Percentiles rank a stretch among this genome's conserved stretches.
phyloP scores from a whole-genome alignment of 1,284 basidiomycete genomes.

The Ceratobasidium sp. region DNA sequence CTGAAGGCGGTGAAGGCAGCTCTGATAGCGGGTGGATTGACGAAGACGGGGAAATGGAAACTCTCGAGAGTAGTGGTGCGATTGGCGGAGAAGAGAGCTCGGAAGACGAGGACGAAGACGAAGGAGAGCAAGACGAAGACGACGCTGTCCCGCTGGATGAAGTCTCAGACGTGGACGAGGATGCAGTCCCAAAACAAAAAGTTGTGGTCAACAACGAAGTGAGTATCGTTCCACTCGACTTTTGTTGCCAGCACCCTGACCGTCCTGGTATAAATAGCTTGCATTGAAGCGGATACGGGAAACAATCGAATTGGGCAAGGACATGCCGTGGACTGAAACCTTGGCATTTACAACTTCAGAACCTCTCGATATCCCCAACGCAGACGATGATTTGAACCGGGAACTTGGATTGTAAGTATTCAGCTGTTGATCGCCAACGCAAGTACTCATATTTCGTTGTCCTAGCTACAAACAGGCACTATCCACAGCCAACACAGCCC shows the following conservation, averaged over 20 bases:
- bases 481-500: slow-evolving; percentile 82
- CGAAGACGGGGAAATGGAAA: slow-evolving; percentile 47
- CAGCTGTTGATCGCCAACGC: not conserved
- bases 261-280: slow-evolving; percentile 62
- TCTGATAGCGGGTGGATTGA: slow-evolving; percentile 47
- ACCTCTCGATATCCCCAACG: slow-evolving; percentile 77
- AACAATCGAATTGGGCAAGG: slow-evolving; percentile 80
- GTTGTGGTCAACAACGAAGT: slow-evolving; percentile 86
- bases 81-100: slow-evolving; percentile 41
- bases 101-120: slow-evolving; percentile 52
- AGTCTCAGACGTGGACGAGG: slow-evolving; percentile 79
- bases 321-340: slow-evolving; percentile 88
- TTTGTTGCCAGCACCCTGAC: slow-evolving; percentile 18
- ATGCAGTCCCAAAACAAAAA: slow-evolving; percentile 83
- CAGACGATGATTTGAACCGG: slow-evolving; percentile 90
- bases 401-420: slow-evolving; percentile 91
- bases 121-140: slow-evolving; percentile 56
- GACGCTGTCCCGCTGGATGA: slow-evolving; percentile 77
- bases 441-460: not conserved
- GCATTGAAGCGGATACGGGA: slow-evolving; percentile 86
- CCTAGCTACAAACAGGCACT: slow-evolving; percentile 95
- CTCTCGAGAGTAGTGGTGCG: slow-evolving; percentile 46
- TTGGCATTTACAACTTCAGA: slow-evolving; percentile 81
- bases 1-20: slow-evolving; percentile 46
- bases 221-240: slow-evolving; percentile 52